Conservation (phyloP, 805 yeast genomes). For the Cyberlindnera euphorbiiphila region DNA sequence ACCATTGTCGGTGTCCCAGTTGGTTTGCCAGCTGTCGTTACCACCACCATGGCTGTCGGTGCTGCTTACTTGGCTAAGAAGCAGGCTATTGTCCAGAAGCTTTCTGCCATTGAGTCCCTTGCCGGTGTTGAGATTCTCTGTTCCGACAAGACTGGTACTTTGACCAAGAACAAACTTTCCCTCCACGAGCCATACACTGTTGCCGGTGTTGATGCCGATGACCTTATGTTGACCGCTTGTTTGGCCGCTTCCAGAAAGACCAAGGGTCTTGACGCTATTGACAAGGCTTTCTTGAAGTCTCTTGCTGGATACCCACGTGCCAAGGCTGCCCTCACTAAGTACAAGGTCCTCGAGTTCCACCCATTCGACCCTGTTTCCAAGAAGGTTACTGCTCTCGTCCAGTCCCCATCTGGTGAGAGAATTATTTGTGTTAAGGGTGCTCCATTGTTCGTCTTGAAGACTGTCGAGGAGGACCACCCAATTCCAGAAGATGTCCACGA, state of each 20-base stretch:
- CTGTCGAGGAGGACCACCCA: constrained; percentile 96
- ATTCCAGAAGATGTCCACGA: constrained; percentile 90
- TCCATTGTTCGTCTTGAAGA: constrained; percentile 92
- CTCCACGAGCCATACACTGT: constrained; percentile 97
- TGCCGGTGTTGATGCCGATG: constrained; percentile 94
- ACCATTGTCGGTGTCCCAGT: constrained; percentile 98
- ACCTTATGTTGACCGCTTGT: constrained; percentile 95
- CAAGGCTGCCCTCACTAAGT: constrained; percentile 85
- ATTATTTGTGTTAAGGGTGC: constrained; percentile 97
- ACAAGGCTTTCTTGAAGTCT: constrained; percentile 93
- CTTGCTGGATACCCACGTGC: constrained; percentile 87
- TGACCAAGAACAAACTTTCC: constrained; percentile 95
- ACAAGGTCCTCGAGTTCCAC: constrained; percentile 92
- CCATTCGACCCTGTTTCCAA: constrained; percentile 98
- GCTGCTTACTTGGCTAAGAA: constrained; percentile 97
- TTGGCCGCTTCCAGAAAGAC: constrained; percentile 96
- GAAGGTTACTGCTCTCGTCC: constrained; percentile 93
- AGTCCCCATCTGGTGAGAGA: constrained; percentile 94
- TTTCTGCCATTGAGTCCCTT: constrained; percentile 93
- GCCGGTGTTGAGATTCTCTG: constrained; percentile 98
- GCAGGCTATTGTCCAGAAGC: constrained; percentile 94
- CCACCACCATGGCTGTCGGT: constrained; percentile 99
- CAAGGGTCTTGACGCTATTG: constrained; percentile 98
- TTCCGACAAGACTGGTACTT: constrained; percentile 97
- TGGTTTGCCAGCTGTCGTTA: constrained; percentile 97